Conservation (phyloP, 805 yeast genomes). For the Wickerhamomyces silvicola region DNA sequence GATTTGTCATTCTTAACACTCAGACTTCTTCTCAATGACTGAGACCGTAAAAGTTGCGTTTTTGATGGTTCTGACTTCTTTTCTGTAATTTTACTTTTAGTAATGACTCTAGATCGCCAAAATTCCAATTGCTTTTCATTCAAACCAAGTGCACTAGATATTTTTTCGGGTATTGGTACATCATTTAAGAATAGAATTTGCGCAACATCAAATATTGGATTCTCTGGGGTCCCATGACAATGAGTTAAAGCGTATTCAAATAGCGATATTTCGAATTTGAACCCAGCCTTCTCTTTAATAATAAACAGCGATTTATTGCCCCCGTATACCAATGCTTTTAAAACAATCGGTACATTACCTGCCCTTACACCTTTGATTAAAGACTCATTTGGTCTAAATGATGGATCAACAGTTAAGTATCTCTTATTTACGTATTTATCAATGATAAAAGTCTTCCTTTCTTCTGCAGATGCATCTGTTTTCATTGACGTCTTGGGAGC, state of each 20-base stretch:
- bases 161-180: constrained; percentile 34
- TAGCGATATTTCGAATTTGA: constrained; percentile 23
- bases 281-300: constrained; percentile 20
- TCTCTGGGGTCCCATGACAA: constrained; percentile 21
- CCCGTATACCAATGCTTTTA: constrained; percentile 38
- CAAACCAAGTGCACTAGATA: constrained; percentile 30
- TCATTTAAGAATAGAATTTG: constrained; percentile 58
- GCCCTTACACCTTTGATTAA: constrained; percentile 48
- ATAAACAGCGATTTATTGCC: constrained; percentile 40
- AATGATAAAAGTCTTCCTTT: constrained; percentile 52
- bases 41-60: too few relatives aligned
- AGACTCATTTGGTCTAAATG: constrained; percentile 24
- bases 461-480: constrained; percentile 33
- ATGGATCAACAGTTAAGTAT: constrained; percentile 27
- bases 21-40: too few relatives aligned
- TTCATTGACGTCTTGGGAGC: constrained; percentile 21
- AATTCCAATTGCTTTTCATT: constrained; percentile 42
- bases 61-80: too few relatives aligned
- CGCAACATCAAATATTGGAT: constrained; percentile 40
- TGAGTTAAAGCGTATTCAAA: constrained; percentile 52
- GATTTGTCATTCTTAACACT: constrained; percentile 1
- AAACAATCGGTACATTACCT: constrained; percentile 39
- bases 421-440: constrained; percentile 56
- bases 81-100: too few relatives aligned
- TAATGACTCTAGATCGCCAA: constrained; percentile 38